A percentile compares a stretch with the other conserved stretches of the same genome.
These are phyloP conservation scores for Xylaria grammica DNA, from an alignment of 495 filamentous ascomycete species.

Conservation along the genomic window DNA sequence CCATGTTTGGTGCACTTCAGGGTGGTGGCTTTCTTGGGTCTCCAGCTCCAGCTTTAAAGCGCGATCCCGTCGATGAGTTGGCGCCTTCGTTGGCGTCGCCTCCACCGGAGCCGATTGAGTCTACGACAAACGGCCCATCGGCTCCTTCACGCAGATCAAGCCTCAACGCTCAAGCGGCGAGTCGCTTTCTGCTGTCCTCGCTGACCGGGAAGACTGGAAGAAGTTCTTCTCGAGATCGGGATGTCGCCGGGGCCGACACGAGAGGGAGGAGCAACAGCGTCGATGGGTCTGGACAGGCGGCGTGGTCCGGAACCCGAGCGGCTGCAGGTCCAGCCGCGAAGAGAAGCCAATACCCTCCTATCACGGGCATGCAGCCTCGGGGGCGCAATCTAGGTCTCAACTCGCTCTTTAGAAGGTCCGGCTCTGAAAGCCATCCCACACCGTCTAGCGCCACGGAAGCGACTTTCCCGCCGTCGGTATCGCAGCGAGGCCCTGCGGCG, in stretches of 20 bases:
- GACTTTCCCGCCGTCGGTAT: constrained; percentile 33
- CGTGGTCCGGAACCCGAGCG: constrained; percentile 1
- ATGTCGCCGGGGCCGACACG: constrained; percentile 21
- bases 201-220: constrained; percentile 34
- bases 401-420: constrained; percentile 45
- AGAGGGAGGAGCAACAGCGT: constrained; percentile 48
- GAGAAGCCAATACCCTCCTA: constrained; percentile 53
- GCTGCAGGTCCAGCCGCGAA: constrained; percentile 32
- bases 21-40: constrained; percentile 42
- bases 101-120: constrained; percentile 33
- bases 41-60: constrained; percentile 37
- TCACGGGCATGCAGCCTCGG: constrained; percentile 42
- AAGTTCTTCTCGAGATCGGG: constrained; percentile 27
- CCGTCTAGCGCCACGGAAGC: constrained; percentile 43
- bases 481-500: not conserved
- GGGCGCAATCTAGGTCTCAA: constrained; percentile 41
- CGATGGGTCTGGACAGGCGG: constrained; percentile 28
- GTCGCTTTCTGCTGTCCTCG: constrained; percentile 22
- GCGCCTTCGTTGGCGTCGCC: constrained; percentile 39
- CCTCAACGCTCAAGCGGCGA: constrained; percentile 44
- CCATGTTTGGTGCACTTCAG: constrained; percentile 47
- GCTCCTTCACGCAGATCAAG: constrained; percentile 52
- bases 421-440: constrained; percentile 32
- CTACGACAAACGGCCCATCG: constrained; percentile 26
- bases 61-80: constrained; percentile 45